A percentile compares a stretch with the other conserved stretches of the same genome.
Conservation (phyloP, 2,329 filamentous ascomycete species). For the Trichothecium roseum region DNA sequence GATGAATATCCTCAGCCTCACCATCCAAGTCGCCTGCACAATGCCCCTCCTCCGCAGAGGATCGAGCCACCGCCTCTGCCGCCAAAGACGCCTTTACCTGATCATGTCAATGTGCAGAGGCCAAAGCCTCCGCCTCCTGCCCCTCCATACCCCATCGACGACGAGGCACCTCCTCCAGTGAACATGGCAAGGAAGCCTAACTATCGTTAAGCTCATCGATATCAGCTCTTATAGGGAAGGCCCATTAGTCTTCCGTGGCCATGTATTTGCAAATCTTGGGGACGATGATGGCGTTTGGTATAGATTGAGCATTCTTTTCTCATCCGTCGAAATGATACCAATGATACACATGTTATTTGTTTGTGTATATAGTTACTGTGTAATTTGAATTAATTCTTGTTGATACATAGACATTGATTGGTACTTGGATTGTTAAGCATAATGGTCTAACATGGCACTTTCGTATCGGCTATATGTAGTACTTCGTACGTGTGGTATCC, state of each 20-base stretch:
- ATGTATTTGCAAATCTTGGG: background rate
- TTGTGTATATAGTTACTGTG: no score
- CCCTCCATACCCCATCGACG: constrained; percentile 71
- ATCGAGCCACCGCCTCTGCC: constrained; percentile 61
- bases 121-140: constrained; percentile 13
- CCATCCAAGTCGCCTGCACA: constrained; percentile 19
- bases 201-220: constrained; percentile 28
- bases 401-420: no score
- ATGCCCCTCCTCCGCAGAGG: constrained; percentile 18
- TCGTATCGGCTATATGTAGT: no score
- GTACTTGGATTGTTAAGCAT: no score
- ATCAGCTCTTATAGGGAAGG: no score
- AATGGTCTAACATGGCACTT: no score
- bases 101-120: constrained; percentile 20
- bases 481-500: no score
- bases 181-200: constrained; percentile 83
- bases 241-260: background rate
- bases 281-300: background rate
- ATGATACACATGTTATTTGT: background rate
- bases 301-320: no score
- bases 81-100: constrained; percentile 65
- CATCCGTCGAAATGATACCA: background rate
- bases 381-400: no score
- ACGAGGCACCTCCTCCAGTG: constrained; percentile 72
- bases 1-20: constrained; percentile 43